Evolutionary conservation across 2,329 filamentous ascomycete species (phyloP).

Genomic region (Sarocladiaceae sp.): DNA sequence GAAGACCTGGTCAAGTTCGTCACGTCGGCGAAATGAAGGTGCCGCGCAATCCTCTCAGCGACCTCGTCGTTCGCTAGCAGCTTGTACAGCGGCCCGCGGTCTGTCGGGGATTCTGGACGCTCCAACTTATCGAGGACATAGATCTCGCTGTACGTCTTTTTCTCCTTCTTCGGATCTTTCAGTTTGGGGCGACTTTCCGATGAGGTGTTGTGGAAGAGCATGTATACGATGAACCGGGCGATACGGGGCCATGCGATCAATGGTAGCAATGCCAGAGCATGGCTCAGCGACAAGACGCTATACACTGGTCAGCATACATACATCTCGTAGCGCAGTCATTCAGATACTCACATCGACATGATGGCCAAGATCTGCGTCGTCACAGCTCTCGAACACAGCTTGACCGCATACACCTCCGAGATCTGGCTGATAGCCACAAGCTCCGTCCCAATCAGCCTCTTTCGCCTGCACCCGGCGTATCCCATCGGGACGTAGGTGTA

Average conservation of each 20-base stretch:
- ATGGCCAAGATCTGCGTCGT: slow-evolving; percentile 4
- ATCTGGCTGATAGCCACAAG: neutral
- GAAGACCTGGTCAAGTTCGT: slow-evolving; percentile 13
- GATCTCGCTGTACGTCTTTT: neutral
- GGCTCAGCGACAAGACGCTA: neutral
- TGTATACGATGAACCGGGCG: neutral
- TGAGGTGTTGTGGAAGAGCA: slow-evolving; percentile 2
- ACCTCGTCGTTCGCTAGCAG: slow-evolving; percentile 11
- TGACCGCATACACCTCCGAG: neutral
- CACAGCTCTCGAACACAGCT: neutral
- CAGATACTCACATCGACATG: slow-evolving; percentile 2
- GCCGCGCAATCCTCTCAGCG: slow-evolving; percentile 7
- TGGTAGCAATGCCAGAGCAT: neutral
- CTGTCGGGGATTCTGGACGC: neutral
- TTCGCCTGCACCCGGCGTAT: neutral
- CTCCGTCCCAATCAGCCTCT: slow-evolving; percentile 1
- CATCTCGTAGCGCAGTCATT: neutral
- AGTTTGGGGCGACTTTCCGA: neutral
- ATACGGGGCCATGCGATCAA: neutral
- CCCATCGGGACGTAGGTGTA: neutral
- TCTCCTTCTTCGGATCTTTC: neutral
- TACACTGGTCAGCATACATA: neutral
- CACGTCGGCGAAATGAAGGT: slow-evolving; percentile 14
- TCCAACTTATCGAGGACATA: neutral
- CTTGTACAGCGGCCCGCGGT: neutral